Evolutionary conservation across 805 yeast species (phyloP).

Genomic region (Schwanniomyces sp.): DNA sequence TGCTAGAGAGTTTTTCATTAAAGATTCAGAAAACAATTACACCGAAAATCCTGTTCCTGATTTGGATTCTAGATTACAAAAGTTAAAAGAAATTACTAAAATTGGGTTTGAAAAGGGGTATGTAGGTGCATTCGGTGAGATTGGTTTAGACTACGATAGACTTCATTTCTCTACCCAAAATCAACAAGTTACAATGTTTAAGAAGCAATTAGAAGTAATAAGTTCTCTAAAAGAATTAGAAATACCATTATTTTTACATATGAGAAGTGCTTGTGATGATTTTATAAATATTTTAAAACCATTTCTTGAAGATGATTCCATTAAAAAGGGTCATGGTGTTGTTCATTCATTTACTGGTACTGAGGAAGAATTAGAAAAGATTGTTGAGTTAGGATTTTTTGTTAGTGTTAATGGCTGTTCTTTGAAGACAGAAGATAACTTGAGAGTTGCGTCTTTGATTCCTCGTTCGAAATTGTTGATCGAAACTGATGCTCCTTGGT

Average conservation of each 20-base stretch:
- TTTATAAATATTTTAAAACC: constrained; percentile 66
- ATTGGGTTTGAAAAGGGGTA: constrained; percentile 48
- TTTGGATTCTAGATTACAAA: constrained; percentile 43
- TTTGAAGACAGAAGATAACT: constrained; percentile 71
- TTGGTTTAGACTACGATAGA: constrained; percentile 94
- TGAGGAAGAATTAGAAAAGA: constrained; percentile 53
- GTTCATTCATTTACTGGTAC: constrained; percentile 96
- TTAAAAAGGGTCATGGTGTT: constrained; percentile 60
- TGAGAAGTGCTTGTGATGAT: constrained; percentile 83
- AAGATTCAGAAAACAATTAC: constrained; percentile 13
- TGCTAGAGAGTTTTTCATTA: constrained; percentile 36
- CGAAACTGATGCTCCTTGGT: constrained; percentile 99
- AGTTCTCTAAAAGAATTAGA: constrained; percentile 38
- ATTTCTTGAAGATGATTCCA: constrained; percentile 47
- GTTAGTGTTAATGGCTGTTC: constrained; percentile 95
- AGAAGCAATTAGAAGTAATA: constrained; percentile 68
- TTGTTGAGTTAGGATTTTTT: constrained; percentile 61
- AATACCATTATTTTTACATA: constrained; percentile 85
- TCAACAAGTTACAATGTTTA: constrained; percentile 67
- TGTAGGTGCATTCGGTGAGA: constrained; percentile 88
- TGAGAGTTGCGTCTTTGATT: constrained; percentile 61
- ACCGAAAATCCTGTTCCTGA: constrained; percentile 37
- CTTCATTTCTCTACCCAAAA: constrained; percentile 70
- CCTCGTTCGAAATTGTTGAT: constrained; percentile 73
- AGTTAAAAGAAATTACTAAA: constrained; percentile 49